Evolutionary conservation across 225 moss, liverwort and hornwort species (phyloP), one percentile per base, ranked within the genome.

Genomic region (Physcomitrellopsis africana): DNA sequence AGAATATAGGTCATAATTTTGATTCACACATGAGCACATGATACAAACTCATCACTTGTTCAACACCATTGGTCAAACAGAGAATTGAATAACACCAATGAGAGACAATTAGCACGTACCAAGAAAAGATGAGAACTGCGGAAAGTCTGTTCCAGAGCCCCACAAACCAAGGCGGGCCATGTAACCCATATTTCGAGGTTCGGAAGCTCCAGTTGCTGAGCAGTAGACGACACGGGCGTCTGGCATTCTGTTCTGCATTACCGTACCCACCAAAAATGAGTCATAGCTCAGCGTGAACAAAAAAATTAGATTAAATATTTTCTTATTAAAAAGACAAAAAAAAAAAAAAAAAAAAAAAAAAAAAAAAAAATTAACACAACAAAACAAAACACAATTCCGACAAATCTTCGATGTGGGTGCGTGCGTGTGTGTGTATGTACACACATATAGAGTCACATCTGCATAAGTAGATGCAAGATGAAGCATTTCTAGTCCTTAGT

Each of bases 141-240:
- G 85, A 67, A 99, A 99, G 86, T 99, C 99, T 78, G 99, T 99
- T 85, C 99, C 99, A 60, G 84, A 63, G 37, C 99, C 95, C 99
- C 99, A 99, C 49, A 95, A 85, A 32, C 99, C 99, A 67, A 99
- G 91, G 80, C 99, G 95, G 67, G 92, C 89, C 99, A 99, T 99
- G 79, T 99, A 99, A 63, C 93, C 99, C 99, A 99, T 95, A 69
- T 99, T 99, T 24, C 99, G 93, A 75, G 99, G 95, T 80, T 99
- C 99, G 49, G 99, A 99, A 45, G 99, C 99, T 79, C 99, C 99
- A 76, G 99, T 99, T 72, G 99, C 99, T 41, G 99, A 99, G 75
- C 99, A 99, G 71, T 99, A 99, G 0, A 99, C 95, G 43, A 99
- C 95, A 73, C 99, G 89, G 24, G 94, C 99, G 79, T 95, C 84